Percentiles rank a stretch among this genome's conserved stretches.
Evolutionary conservation across 31 red algal species (phyloP).

Genomic region (Odonthalia washingtoniensis): DNA sequence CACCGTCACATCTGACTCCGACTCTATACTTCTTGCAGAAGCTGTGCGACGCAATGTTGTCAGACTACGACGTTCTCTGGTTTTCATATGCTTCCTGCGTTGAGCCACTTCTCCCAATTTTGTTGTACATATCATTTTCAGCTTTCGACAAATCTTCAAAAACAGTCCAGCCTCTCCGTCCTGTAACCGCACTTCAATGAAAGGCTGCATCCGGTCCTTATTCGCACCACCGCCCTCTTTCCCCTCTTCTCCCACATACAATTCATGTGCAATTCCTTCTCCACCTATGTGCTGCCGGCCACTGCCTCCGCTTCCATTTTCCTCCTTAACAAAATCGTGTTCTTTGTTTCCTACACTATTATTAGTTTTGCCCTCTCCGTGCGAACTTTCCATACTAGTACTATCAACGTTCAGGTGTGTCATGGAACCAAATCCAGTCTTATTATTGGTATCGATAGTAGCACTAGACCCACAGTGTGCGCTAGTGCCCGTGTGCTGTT

Average conservation of each 20-base stretch:
- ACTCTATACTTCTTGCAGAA: conserved; percentile 49
- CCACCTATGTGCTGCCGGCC: too few relatives aligned
- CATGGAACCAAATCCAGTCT: too few relatives aligned
- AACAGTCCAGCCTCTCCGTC: conserved; percentile 82
- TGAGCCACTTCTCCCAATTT: conserved; percentile 70
- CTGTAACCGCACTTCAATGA: conserved; percentile 73
- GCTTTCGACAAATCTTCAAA: conserved; percentile 75
- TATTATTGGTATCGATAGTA: neutral
- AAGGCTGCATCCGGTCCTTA: conserved; percentile 57
- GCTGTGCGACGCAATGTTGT: conserved; percentile 45
- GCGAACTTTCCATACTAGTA: too few relatives aligned
- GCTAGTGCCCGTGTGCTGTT: too few relatives aligned
- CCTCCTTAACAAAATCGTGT: neutral
- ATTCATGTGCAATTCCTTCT: neutral
- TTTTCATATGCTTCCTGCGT: conserved; percentile 28
- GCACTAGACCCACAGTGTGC: too few relatives aligned
- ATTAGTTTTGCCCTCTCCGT: neutral
- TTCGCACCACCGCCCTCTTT: neutral
- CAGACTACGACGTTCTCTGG: neutral
- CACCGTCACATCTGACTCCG: conserved; percentile 51
- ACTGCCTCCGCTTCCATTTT: neutral
- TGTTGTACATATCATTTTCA: conserved; percentile 81
- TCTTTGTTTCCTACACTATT: conserved; percentile 9
- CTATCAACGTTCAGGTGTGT: too few relatives aligned
- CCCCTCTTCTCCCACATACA: neutral